phyloP scores from a whole-genome alignment of 148 eudicot species.

The Simmondsia chinensis region DNA sequence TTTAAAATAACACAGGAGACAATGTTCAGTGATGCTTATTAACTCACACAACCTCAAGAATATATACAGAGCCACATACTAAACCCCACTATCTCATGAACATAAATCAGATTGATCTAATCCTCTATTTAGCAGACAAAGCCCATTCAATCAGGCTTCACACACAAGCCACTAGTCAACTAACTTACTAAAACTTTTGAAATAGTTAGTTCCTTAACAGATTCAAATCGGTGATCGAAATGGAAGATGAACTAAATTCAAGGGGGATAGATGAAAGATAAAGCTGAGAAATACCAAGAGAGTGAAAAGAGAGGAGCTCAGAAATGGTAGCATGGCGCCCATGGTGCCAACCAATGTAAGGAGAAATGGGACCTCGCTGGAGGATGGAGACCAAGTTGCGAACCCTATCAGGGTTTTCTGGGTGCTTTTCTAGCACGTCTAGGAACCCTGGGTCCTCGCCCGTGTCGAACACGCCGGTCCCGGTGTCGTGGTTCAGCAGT shows the following conservation, averaged over 20 bases:
- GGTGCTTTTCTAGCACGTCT: slow-evolving; percentile 80
- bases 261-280: background rate
- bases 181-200: no score
- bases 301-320: slow-evolving; percentile 64
- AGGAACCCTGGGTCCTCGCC: slow-evolving; percentile 77
- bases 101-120: no score
- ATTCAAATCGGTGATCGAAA: background rate
- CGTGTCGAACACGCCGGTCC: slow-evolving; percentile 66
- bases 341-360: slow-evolving; percentile 60
- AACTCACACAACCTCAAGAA: no score
- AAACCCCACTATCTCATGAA: no score
- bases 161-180: no score
- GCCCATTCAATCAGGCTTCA: no score
- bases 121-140: no score
- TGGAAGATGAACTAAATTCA: background rate
- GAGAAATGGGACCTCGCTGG: slow-evolving; percentile 69
- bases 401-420: slow-evolving; percentile 70
- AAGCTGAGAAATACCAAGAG: slow-evolving; percentile 37
- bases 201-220: no score
- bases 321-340: slow-evolving; percentile 52
- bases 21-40: no score
- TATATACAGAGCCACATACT: no score
- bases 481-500: slow-evolving; percentile 65
- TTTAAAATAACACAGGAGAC: no score
- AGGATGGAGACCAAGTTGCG: slow-evolving; percentile 82